These are phyloP conservation scores for Podaxis sp. DNA, from an alignment of 768 basidiomycete species.

Conservation along the genomic window DNA sequence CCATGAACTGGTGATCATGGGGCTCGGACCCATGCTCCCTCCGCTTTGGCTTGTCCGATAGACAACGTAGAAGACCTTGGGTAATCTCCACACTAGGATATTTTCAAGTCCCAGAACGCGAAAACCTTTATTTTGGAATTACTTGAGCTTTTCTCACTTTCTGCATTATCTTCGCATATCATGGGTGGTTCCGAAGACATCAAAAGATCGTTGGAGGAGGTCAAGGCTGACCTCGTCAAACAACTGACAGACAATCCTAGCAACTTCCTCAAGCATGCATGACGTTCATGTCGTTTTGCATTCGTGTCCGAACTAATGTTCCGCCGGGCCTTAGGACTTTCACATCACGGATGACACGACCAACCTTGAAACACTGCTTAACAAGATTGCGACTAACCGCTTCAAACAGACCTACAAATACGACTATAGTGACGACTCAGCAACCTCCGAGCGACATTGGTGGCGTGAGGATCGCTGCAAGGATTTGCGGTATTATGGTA, in stretches of 20 bases:
- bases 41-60: background rate
- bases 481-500: background rate
- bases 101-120: background rate
- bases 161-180: background rate
- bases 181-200: background rate
- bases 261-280: background rate
- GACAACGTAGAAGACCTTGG: background rate
- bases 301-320: background rate
- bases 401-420: background rate
- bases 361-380: background rate
- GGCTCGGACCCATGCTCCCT: background rate
- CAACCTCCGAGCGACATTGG: background rate
- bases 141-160: background rate
- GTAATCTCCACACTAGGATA: background rate
- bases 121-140: background rate
- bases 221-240: background rate
- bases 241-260: background rate
- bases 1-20: background rate
- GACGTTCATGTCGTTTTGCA: background rate
- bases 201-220: background rate
- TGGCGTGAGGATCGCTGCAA: background rate
- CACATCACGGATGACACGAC: background rate
- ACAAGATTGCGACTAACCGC: background rate
- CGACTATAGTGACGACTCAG: background rate
- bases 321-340: too few species aligned